phyloP scores from a whole-genome alignment of 352 stramenopile genomes.

The Aphanomyces invadans region DNA sequence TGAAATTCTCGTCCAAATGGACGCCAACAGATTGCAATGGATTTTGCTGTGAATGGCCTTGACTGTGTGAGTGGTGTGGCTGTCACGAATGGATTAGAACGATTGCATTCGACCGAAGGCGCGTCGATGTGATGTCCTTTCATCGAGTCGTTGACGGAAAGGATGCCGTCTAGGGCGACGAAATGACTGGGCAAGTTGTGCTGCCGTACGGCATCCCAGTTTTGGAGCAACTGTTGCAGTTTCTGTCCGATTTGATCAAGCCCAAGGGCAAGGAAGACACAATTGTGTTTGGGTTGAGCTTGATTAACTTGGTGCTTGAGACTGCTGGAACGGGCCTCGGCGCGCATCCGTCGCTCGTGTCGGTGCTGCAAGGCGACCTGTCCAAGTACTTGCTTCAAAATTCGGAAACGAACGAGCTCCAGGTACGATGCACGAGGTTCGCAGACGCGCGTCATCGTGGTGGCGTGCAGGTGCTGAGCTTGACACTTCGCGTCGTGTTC shows the following conservation, averaged over 20 bases:
- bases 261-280: constrained; percentile 86
- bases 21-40: too few species aligned
- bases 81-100: too few species aligned
- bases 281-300: constrained; percentile 84
- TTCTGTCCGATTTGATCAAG: constrained; percentile 91
- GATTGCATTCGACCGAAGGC: too few species aligned
- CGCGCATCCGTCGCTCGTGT: constrained; percentile 68
- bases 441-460: too few species aligned
- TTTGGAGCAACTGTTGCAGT: constrained; percentile 90
- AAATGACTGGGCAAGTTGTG: constrained; percentile 5
- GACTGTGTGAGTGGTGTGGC: too few species aligned
- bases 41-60: too few species aligned
- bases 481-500: constrained; percentile 97
- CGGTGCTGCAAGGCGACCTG: constrained; percentile 90
- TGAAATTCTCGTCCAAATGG: too few species aligned
- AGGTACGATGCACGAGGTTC: constrained; percentile 62
- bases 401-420: constrained; percentile 92
- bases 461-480: constrained; percentile 34
- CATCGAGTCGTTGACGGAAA: too few species aligned
- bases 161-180: constrained; percentile 10
- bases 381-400: constrained; percentile 96
- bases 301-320: constrained; percentile 98
- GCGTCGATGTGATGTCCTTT: too few species aligned
- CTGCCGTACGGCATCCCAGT: constrained; percentile 78
- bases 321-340: constrained; percentile 82